Percentiles rank a stretch among this genome's conserved stretches.
Conservation (phyloP, 257 asterid species). For the Salvia miltiorrhiza region DNA sequence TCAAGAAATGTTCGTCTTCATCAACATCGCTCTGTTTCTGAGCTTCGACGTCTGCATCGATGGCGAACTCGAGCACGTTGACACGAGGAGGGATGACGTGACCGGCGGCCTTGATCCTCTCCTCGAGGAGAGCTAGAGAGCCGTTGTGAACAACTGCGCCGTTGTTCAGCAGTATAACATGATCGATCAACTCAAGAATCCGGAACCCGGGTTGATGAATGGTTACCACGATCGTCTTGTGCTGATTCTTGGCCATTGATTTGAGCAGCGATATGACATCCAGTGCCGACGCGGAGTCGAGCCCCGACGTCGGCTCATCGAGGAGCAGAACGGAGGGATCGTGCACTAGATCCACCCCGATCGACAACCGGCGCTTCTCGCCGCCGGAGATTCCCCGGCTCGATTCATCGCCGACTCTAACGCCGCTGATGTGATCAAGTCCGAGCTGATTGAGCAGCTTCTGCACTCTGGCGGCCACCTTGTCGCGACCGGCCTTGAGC, state of each 20-base stretch:
- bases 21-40: slow-evolving; percentile 9
- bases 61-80: slow-evolving; percentile 70
- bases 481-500: slow-evolving; percentile 21
- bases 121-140: slow-evolving; percentile 49
- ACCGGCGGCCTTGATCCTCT: slow-evolving; percentile 39
- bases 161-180: slow-evolving; percentile 45
- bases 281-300: slow-evolving; percentile 75
- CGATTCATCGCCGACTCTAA: slow-evolving; percentile 53
- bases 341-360: slow-evolving; percentile 72
- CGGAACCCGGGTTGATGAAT: slow-evolving; percentile 85
- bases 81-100: slow-evolving; percentile 55
- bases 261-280: slow-evolving; percentile 50
- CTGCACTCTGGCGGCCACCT: slow-evolving; percentile 26
- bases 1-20: not conserved
- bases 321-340: slow-evolving; percentile 68
- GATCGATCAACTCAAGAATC: slow-evolving; percentile 64
- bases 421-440: slow-evolving; percentile 42
- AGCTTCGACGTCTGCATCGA: slow-evolving; percentile 34
- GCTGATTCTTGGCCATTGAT: slow-evolving; percentile 54
- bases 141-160: slow-evolving; percentile 67
- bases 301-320: slow-evolving; percentile 88
- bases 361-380: slow-evolving; percentile 72
- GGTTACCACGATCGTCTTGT: slow-evolving; percentile 58
- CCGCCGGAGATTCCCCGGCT: slow-evolving; percentile 69
- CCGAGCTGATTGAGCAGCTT: slow-evolving; percentile 60